These are phyloP conservation scores for Stenocarpella maydis DNA, from an alignment of 2,329 filamentous ascomycete species.

Conservation along the genomic window DNA sequence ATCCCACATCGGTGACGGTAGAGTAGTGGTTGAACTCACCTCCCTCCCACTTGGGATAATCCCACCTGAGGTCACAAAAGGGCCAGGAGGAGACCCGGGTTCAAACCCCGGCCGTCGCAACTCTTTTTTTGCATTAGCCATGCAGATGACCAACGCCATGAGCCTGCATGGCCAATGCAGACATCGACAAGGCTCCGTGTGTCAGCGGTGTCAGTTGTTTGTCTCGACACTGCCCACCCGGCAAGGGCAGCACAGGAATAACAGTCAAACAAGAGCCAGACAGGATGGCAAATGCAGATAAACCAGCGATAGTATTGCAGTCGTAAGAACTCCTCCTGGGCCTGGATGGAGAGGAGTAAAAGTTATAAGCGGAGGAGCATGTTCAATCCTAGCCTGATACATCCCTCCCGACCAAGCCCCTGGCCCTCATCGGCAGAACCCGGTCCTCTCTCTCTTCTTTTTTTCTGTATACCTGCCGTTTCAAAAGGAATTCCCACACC, in stretches of 20 bases:
- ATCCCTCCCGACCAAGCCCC: neutral
- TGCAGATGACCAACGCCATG: neutral
- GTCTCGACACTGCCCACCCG: neutral
- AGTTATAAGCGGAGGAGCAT: neutral
- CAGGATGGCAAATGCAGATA: neutral
- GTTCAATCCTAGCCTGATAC: neutral
- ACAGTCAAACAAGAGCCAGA: neutral
- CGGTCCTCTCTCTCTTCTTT: no score
- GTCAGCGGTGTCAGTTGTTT: neutral
- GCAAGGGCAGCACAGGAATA: neutral
- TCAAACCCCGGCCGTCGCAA: slow-evolving; percentile 40
- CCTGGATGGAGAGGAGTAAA: slow-evolving; percentile 12
- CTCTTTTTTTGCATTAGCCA: neutral
- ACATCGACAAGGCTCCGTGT: neutral
- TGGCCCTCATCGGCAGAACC: neutral
- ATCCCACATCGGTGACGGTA: slow-evolving; percentile 18
- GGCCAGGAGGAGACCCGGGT: slow-evolving; percentile 37
- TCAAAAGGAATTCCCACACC: neutral
- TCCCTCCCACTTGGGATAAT: slow-evolving; percentile 32
- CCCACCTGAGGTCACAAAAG: neutral
- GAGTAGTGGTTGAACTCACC: slow-evolving; percentile 36
- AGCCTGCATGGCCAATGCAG: neutral
- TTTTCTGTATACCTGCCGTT: neutral
- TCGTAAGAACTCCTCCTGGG: slow-evolving; percentile 6
- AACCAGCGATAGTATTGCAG: neutral